Evolutionary conservation across 1,139 yeast species (phyloP).

Genomic region (Saccharomycopsis hybrid): DNA sequence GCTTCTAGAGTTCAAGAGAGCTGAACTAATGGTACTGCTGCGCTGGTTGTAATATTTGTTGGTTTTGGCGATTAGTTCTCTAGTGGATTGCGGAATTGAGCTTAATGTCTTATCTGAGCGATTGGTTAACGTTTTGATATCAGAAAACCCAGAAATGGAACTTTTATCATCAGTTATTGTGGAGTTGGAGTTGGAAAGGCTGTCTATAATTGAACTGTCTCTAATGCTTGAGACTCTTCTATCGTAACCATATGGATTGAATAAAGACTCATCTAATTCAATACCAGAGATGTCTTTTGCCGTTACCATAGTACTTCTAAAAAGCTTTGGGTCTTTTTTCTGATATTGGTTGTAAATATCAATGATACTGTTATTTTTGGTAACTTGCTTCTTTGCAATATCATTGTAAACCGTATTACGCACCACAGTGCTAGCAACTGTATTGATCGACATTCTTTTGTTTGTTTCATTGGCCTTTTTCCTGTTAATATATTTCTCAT

Average conservation of each 20-base stretch:
- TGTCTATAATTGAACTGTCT: no score
- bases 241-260: not conserved
- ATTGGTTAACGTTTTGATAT: not conserved
- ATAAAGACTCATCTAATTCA: conserved; percentile 17
- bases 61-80: conserved; percentile 11
- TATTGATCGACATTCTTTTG: not conserved
- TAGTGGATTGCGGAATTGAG: conserved; percentile 5
- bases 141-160: not conserved
- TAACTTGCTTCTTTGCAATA: not conserved
- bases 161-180: not conserved
- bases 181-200: not conserved
- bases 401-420: conserved; percentile 14
- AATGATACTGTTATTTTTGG: conserved; percentile 5
- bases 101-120: not conserved
- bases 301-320: conserved; percentile 11
- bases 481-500: conserved; percentile 13
- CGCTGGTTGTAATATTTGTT: conserved; percentile 8
- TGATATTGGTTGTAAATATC: conserved; percentile 12
- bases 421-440: conserved; percentile 15
- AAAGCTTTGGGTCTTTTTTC: conserved; percentile 3
- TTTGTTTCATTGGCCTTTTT: not conserved
- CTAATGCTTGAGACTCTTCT: not conserved
- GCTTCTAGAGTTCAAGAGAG: no score
- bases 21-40: no score
- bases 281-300: conserved; percentile 9